These are phyloP conservation scores for Ceratocystis destructans DNA, from an alignment of 2,329 filamentous ascomycete species.

Conservation along the genomic window DNA sequence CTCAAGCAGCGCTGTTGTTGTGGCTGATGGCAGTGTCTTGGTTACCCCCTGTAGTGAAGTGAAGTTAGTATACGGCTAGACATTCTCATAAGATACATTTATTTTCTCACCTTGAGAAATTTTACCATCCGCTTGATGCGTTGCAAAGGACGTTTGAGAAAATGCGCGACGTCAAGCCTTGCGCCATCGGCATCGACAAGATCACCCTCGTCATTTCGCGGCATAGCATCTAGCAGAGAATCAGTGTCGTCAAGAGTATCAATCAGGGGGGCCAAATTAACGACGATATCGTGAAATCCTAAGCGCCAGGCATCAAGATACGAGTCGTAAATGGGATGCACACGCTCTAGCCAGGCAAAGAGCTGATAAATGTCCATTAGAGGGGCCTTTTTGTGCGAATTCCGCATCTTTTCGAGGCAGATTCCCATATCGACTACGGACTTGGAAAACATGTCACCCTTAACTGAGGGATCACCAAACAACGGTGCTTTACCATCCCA, in stretches of 20 bases:
- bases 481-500: constrained; percentile 41
- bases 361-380: constrained; percentile 57
- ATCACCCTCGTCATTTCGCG: constrained; percentile 50
- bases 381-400: constrained; percentile 67
- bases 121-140: constrained; percentile 79
- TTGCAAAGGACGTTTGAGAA: constrained; percentile 78
- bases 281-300: constrained; percentile 86
- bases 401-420: constrained; percentile 69
- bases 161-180: constrained; percentile 82
- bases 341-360: constrained; percentile 66
- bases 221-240: constrained; percentile 45
- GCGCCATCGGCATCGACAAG: constrained; percentile 64
- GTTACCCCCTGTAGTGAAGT: constrained; percentile 38
- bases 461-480: constrained; percentile 10
- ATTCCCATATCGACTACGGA: constrained; percentile 92
- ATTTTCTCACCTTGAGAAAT: constrained; percentile 51
- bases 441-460: constrained; percentile 50
- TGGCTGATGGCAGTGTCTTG: constrained; percentile 37
- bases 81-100: neutral
- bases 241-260: constrained; percentile 42
- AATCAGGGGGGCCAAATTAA: constrained; percentile 68
- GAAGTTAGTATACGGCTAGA: neutral
- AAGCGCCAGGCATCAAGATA: constrained; percentile 83
- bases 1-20: constrained; percentile 29
- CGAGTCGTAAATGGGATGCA: constrained; percentile 65